These are phyloP conservation scores for Colletotrichum endophyticum DNA, from an alignment of 2,329 filamentous ascomycete species.

Conservation along the genomic window DNA sequence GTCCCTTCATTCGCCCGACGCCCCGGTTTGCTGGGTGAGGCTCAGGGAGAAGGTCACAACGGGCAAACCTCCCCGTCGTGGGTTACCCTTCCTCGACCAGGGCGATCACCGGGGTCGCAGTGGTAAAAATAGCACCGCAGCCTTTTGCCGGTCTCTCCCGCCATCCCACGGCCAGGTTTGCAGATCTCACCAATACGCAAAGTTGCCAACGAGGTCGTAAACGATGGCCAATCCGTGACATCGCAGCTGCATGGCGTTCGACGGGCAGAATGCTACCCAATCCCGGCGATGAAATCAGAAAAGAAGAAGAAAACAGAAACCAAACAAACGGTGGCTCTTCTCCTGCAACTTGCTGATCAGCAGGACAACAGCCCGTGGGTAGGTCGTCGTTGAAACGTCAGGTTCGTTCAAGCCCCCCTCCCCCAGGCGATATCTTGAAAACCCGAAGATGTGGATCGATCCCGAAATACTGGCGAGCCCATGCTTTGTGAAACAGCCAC, in stretches of 20 bases:
- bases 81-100: neutral
- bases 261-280: neutral
- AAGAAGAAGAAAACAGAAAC: neutral
- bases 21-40: conserved; percentile 21
- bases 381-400: neutral
- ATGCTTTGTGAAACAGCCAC: neutral
- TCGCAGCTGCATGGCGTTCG: neutral
- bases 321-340: neutral
- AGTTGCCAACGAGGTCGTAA: neutral
- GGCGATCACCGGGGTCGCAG: conserved; percentile 9
- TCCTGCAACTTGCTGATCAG: neutral
- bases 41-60: conserved; percentile 35
- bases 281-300: neutral
- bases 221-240: neutral
- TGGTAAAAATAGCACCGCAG: conserved; percentile 16
- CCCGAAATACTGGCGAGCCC: neutral
- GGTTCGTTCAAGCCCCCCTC: neutral
- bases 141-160: neutral
- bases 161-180: neutral
- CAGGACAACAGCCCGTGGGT: neutral
- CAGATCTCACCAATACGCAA: neutral
- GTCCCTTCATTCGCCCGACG: neutral
- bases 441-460: neutral
- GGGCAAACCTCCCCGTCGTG: conserved; percentile 4
- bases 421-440: neutral